These are phyloP conservation scores for Polyplosphaeria fusca DNA, from an alignment of 495 filamentous ascomycete genomes.

Conservation along the genomic window DNA sequence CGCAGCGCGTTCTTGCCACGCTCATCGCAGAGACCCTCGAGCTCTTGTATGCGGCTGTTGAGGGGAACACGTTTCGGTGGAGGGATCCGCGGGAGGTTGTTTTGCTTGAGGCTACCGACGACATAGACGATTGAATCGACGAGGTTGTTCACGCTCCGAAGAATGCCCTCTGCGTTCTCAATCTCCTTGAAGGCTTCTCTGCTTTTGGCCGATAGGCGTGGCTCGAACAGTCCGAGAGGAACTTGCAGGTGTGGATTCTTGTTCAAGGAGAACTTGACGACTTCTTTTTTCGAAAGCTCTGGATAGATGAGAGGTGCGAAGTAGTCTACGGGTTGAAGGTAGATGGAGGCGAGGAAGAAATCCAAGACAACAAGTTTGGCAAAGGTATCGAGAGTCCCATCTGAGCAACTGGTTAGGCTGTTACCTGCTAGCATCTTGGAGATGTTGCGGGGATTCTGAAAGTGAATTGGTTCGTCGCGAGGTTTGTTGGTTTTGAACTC, in stretches of 20 bases:
- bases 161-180: background rate
- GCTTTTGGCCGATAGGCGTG: background rate
- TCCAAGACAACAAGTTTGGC: background rate
- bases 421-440: background rate
- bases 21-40: background rate
- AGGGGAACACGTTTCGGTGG: no score
- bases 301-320: background rate
- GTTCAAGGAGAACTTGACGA: background rate
- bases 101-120: background rate
- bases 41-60: background rate
- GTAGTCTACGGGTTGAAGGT: background rate
- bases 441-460: background rate
- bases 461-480: background rate
- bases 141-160: background rate
- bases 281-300: background rate
- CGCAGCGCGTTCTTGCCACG: background rate
- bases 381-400: background rate
- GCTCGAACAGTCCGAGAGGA: background rate
- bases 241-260: background rate
- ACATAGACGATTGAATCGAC: background rate
- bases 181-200: background rate
- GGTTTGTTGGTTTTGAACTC: background rate
- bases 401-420: background rate
- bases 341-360: background rate
- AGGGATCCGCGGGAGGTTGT: no score